A percentile compares a stretch with the other conserved stretches of the same genome.
Conservation (phyloP, 768 basidiomycete species). For the Trichaptum fuscoviolaceum region DNA sequence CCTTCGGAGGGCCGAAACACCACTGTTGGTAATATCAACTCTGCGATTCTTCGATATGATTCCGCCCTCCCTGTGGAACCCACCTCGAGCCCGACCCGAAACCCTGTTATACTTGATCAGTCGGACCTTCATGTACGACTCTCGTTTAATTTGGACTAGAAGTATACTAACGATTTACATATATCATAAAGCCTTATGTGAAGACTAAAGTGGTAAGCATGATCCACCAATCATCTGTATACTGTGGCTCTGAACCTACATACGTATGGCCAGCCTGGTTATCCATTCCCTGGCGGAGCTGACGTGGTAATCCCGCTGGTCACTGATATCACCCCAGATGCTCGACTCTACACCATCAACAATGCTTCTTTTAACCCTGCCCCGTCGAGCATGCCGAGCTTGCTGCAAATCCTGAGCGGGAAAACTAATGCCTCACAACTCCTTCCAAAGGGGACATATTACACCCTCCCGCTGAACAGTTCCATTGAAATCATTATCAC, state of each 20-base stretch:
- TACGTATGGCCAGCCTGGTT: conserved; percentile 16
- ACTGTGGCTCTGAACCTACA: neutral
- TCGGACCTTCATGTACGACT: conserved; percentile 21
- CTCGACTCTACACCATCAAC: conserved; percentile 6
- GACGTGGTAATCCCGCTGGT: conserved; percentile 15
- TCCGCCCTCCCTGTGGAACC: conserved; percentile 33
- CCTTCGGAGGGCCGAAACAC: conserved; percentile 24
- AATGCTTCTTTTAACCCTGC: conserved; percentile 3
- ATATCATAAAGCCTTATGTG: conserved; percentile 14
- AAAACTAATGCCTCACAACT: conserved; percentile 5
- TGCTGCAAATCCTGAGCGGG: conserved; percentile 11
- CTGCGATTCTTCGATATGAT: conserved; percentile 36
- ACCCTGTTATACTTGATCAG: conserved; percentile 28
- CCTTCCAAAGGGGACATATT: conserved; percentile 5
- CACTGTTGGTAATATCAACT: conserved; percentile 31
- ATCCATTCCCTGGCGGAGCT: conserved; percentile 15
- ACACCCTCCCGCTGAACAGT: conserved; percentile 3
- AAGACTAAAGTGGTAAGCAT: neutral
- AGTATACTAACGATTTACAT: conserved; percentile 23
- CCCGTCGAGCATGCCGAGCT: conserved; percentile 6
- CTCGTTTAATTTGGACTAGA: neutral
- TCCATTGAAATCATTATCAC: conserved; percentile 10
- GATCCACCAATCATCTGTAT: neutral
- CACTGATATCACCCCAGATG: neutral
- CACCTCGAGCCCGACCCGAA: conserved; percentile 16